phyloP scores from a whole-genome alignment of 148 eudicot species.

The Polygonum maritimum region DNA sequence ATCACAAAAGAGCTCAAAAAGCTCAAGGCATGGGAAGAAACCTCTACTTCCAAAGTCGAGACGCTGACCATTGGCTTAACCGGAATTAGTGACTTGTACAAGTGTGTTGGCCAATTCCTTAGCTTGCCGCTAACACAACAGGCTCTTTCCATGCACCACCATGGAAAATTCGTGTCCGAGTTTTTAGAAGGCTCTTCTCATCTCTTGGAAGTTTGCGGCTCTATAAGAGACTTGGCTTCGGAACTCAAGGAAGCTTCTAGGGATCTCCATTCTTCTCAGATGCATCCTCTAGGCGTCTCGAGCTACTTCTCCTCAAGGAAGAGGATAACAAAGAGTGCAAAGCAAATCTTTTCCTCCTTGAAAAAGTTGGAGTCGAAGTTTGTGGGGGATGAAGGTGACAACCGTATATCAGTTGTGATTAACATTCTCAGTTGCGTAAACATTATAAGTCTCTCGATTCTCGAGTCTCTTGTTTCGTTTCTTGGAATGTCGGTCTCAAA shows the following conservation, averaged over 20 bases:
- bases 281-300: neutral
- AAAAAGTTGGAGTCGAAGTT: slow-evolving; percentile 15
- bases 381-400: slow-evolving; percentile 9
- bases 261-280: neutral
- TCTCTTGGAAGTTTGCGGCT: slow-evolving; percentile 11
- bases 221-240: neutral
- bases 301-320: slow-evolving; percentile 8
- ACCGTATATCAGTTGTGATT: slow-evolving; percentile 15
- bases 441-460: slow-evolving; percentile 18
- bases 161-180: slow-evolving; percentile 12
- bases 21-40: slow-evolving; percentile 24
- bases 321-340: slow-evolving; percentile 10
- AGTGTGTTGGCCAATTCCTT: slow-evolving; percentile 24
- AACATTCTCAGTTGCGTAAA: slow-evolving; percentile 20
- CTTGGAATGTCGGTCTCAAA: slow-evolving; percentile 3
- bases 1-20: slow-evolving; percentile 37
- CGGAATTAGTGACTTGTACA: slow-evolving; percentile 24
- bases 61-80: slow-evolving; percentile 27
- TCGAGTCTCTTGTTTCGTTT: slow-evolving; percentile 14
- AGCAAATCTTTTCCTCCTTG: slow-evolving; percentile 12
- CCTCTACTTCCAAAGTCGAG: slow-evolving; percentile 22
- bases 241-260: slow-evolving; percentile 6
- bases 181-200: slow-evolving; percentile 3
- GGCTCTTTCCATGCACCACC: slow-evolving; percentile 22
- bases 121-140: slow-evolving; percentile 34